Evolutionary conservation across 495 filamentous ascomycete genomes (phyloP).

Genomic region (Aspergillus conjunctus): DNA sequence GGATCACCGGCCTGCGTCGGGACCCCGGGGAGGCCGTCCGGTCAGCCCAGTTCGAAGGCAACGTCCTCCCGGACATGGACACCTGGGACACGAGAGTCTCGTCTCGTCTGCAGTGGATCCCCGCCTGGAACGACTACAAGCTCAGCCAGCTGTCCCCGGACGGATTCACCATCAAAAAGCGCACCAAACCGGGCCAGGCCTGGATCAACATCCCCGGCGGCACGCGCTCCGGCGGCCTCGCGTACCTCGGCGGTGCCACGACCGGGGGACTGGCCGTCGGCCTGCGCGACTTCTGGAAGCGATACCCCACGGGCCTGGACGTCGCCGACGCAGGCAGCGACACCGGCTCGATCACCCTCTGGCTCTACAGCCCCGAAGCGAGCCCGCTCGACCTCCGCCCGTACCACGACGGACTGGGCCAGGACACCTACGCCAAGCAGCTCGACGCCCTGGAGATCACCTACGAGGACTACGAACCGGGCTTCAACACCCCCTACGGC

Average conservation of each 20-base stretch:
- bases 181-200: slow-evolving; percentile 47
- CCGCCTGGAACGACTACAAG: slow-evolving; percentile 50
- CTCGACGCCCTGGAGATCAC: slow-evolving; percentile 55
- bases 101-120: slow-evolving; percentile 45
- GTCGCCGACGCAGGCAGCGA: slow-evolving; percentile 41
- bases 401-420: slow-evolving; percentile 51
- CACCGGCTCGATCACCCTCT: slow-evolving; percentile 44
- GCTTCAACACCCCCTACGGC: slow-evolving; percentile 49
- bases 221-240: slow-evolving; percentile 45
- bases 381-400: slow-evolving; percentile 50
- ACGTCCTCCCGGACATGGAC: slow-evolving; percentile 28
- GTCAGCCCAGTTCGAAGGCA: slow-evolving; percentile 38
- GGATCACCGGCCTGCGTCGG: slow-evolving; percentile 43
- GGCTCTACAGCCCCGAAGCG: slow-evolving; percentile 52
- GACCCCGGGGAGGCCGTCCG: slow-evolving; percentile 39
- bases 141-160: slow-evolving; percentile 50
- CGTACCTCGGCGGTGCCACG: slow-evolving; percentile 49
- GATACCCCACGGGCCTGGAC: slow-evolving; percentile 51
- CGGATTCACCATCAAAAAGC: slow-evolving; percentile 53
- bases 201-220: slow-evolving; percentile 55
- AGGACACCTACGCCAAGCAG: slow-evolving; percentile 50
- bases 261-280: slow-evolving; percentile 50
- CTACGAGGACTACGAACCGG: slow-evolving; percentile 55
- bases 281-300: slow-evolving; percentile 54
- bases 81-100: slow-evolving; percentile 42